phyloP scores from a whole-genome alignment of 441 rosid genomes.

The Rhodomyrtus psidioides region DNA sequence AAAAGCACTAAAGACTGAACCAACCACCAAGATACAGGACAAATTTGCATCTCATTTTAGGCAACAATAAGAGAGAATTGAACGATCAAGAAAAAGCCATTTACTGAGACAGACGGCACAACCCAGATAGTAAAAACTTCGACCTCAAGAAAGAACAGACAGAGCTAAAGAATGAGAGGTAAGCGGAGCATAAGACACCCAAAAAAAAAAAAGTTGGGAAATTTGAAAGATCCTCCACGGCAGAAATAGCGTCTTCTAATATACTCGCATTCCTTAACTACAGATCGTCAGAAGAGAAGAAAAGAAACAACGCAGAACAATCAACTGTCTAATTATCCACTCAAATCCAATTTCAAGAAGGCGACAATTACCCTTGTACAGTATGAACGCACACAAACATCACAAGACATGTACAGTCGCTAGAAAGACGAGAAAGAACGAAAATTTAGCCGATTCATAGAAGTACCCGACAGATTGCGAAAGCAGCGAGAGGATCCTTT shows the following conservation, averaged over 20 bases:
- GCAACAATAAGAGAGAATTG: not conserved
- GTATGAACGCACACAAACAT: not conserved
- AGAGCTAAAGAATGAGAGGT: not conserved
- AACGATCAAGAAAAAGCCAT: not conserved
- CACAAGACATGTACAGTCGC: not conserved
- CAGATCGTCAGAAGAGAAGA: not conserved
- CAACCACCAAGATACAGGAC: not conserved
- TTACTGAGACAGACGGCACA: not conserved
- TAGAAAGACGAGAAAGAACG: not conserved
- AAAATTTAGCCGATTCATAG: not conserved
- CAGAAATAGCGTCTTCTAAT: not conserved
- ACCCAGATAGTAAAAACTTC: not conserved
- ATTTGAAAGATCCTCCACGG: not conserved
- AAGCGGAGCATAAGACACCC: not conserved
- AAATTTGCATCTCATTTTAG: not conserved
- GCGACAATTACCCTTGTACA: not conserved
- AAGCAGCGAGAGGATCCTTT: not conserved
- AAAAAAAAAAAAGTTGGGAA: not conserved
- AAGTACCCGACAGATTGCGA: not conserved
- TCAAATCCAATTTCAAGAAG: not conserved
- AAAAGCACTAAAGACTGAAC: not conserved
- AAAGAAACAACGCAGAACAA: not conserved
- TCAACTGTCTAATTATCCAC: not conserved
- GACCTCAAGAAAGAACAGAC: not conserved
- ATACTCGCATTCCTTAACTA: not conserved